Evolutionary conservation across 2,329 filamentous ascomycete species (phyloP).

Genomic region (Chalaropsis ovoidea): DNA sequence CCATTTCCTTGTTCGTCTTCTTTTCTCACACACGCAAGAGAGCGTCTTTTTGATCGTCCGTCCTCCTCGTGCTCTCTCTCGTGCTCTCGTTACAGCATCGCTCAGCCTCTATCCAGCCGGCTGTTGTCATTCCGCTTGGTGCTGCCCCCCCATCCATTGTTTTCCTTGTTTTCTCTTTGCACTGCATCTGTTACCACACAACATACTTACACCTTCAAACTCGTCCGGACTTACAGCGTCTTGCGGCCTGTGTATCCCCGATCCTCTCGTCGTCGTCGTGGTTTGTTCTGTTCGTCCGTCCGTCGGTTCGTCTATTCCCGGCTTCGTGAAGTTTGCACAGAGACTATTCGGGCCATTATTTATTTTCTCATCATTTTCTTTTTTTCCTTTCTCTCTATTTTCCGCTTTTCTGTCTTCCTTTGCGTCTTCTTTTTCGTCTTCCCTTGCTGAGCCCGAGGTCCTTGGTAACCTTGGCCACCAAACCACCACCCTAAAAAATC

Average conservation of each 20-base stretch:
- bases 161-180: neutral
- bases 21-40: neutral
- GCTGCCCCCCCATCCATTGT: neutral
- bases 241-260: neutral
- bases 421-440: neutral
- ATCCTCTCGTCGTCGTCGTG: neutral
- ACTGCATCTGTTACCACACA: neutral
- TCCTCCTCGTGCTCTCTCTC: neutral
- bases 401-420: neutral
- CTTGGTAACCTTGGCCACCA: neutral
- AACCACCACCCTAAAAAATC: neutral
- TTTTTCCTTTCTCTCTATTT: neutral
- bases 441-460: neutral
- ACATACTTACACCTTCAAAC: neutral
- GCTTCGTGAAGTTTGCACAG: neutral
- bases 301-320: neutral
- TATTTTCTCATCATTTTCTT: neutral
- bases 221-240: neutral
- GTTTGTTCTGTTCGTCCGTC: neutral
- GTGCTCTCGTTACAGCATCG: neutral
- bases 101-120: neutral
- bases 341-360: neutral
- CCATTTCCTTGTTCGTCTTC: neutral
- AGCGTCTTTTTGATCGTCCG: neutral
- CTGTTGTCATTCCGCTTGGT: neutral